These are phyloP conservation scores for Cicer judaicum DNA, from an alignment of 306 rosid genomes.

Conservation along the genomic window DNA sequence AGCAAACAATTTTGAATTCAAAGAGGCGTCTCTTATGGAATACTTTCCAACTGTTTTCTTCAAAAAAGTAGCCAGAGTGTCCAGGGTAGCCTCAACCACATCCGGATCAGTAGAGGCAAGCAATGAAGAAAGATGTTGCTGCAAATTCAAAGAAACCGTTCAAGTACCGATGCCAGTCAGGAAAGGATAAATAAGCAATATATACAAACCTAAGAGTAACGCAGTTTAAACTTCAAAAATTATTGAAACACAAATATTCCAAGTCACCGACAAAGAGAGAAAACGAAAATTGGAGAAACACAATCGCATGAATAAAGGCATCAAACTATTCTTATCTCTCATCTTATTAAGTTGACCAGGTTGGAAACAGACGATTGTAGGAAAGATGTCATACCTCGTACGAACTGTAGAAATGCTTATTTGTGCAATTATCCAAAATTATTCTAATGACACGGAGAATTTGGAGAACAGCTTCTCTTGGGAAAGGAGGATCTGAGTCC, in stretches of 20 bases:
- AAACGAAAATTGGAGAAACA: background rate
- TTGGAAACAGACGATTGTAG: background rate
- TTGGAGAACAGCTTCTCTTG: constrained; percentile 90
- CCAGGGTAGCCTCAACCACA: constrained; percentile 92
- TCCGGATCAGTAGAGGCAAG: constrained; percentile 97
- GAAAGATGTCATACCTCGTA: constrained; percentile 71
- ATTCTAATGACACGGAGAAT: constrained; percentile 85
- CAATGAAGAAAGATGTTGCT: constrained; percentile 97
- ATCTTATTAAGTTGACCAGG: constrained; percentile 4
- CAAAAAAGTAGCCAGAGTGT: constrained; percentile 86
- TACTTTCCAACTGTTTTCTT: constrained; percentile 92
- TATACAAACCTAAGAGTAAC: background rate
- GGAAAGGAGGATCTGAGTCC: constrained; percentile 83
- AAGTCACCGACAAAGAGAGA: constrained; percentile 24
- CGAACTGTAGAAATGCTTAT: constrained; percentile 93
- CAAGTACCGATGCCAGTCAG: constrained; percentile 26
- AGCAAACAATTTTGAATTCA: constrained; percentile 83
- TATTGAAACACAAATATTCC: constrained; percentile 14
- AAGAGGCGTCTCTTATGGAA: constrained; percentile 76
- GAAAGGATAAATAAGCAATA: constrained; percentile 19
- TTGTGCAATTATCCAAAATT: constrained; percentile 93
- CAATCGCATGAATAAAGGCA: background rate
- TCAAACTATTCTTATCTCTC: constrained; percentile 20
- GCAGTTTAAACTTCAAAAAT: constrained; percentile 18
- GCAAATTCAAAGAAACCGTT: constrained; percentile 55